Conservation (phyloP, 257 asterid species). For the Verbascum thapsus region DNA sequence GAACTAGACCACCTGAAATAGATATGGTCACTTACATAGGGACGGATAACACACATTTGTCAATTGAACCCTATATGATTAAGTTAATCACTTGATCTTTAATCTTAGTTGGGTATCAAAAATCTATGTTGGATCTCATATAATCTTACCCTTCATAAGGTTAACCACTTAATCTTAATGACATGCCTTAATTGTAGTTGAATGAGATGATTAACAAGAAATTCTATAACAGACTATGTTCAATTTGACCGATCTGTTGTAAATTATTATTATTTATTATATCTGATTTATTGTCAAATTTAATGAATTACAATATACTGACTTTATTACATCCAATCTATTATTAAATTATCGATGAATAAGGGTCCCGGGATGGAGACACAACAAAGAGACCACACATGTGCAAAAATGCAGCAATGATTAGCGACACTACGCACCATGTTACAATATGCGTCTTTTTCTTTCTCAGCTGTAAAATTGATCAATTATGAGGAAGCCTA, state of each 20-base stretch:
- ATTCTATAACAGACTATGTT: too few relatives aligned
- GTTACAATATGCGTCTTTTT: constrained; percentile 24
- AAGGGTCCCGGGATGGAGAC: constrained; percentile 27
- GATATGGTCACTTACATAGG: too few relatives aligned
- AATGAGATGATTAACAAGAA: neutral
- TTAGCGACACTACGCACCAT: constrained; percentile 30
- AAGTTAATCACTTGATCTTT: too few relatives aligned
- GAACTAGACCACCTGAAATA: too few relatives aligned
- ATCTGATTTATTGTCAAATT: too few relatives aligned
- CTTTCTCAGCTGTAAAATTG: constrained; percentile 30
- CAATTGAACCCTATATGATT: too few relatives aligned
- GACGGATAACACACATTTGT: too few relatives aligned
- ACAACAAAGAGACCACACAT: constrained; percentile 47
- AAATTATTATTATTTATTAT: too few relatives aligned
- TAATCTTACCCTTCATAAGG: neutral
- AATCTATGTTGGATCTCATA: constrained; percentile 12
- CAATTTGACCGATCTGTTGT: too few relatives aligned
- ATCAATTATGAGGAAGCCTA: neutral
- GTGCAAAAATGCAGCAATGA: constrained; percentile 39
- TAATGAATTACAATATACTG: too few relatives aligned
- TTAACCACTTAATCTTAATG: neutral
- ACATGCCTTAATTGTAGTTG: constrained; percentile 11
- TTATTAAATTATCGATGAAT: too few relatives aligned
- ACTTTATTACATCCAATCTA: too few relatives aligned
- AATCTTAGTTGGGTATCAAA: constrained; percentile 2